Conservation (phyloP, 2,329 filamentous ascomycete genomes). For the Paracorniculantispora psalliotae region DNA sequence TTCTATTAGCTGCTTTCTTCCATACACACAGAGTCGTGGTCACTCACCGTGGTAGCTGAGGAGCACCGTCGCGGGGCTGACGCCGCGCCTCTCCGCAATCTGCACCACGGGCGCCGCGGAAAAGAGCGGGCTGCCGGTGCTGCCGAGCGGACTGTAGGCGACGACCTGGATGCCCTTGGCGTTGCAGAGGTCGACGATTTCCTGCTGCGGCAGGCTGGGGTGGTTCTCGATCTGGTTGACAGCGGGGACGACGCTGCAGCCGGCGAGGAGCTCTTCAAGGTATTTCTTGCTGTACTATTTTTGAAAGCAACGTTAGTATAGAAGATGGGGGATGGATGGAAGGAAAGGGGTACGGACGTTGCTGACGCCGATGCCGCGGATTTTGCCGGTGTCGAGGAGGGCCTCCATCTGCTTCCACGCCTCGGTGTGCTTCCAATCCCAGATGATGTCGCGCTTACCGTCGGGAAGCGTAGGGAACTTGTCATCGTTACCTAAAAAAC, state of each 20-base stretch:
- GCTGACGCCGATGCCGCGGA: constrained; percentile 49
- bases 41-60: constrained; percentile 64
- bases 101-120: constrained; percentile 58
- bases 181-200: constrained; percentile 65
- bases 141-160: constrained; percentile 65
- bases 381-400: constrained; percentile 55
- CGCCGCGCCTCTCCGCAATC: constrained; percentile 59
- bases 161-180: constrained; percentile 66
- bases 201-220: constrained; percentile 65
- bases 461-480: constrained; percentile 70
- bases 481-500: constrained; percentile 59
- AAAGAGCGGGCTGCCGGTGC: constrained; percentile 60
- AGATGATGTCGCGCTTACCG: constrained; percentile 68
- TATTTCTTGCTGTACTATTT: constrained; percentile 48
- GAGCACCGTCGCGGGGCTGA: constrained; percentile 57
- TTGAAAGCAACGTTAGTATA: constrained; percentile 11
- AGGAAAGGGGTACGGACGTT: constrained; percentile 35
- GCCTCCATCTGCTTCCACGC: constrained; percentile 76
- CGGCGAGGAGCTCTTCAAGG: constrained; percentile 49
- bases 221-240: constrained; percentile 74
- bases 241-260: constrained; percentile 52
- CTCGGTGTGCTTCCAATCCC: constrained; percentile 63
- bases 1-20: too few species aligned
- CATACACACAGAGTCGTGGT: too few species aligned
- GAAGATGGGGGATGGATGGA: background rate